Evolutionary conservation across 1,284 basidiomycete genomes (phyloP), one percentile per base, ranked within the genome.

Genomic region (Athelia psychrophila): DNA sequence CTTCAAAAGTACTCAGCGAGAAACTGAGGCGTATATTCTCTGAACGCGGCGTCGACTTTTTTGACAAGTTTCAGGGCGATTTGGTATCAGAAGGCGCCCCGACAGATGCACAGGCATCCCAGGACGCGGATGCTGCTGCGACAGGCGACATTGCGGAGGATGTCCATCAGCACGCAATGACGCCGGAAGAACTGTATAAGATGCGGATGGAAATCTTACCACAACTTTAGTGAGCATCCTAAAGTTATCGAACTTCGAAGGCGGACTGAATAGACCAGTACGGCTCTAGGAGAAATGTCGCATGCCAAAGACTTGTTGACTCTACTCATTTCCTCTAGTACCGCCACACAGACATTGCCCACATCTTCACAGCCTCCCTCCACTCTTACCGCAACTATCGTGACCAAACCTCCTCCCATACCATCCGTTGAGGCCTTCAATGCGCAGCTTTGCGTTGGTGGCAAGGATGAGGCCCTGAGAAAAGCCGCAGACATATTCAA

Each of bases 391-490:
- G 79, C 85, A 6, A 84, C 86, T 2, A 66, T 77, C n/a, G 83
- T 88, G 12, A 76, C 79, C 2, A 86, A 86, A 57, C 82, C 80
- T 16, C 67, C 80, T 20, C 72, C 82, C 2, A 84, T 88, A 27
- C 62, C 76, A 3, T 90, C 89, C 0, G 79, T 91, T 1, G 81
- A 85, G 51, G 79, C 86, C 2, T 91, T 91, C 66, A 82, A 91
- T 65, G 72, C 84, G 0, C 88, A 91, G 57, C 70, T 92, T 4
- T 74, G 77, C 5, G 76, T 89, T 44, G 88, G 89, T 1, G 82
- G 85, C 30, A 92, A 91, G 66, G 90, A 92, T 54, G 83, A 84
- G 60, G 82, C 88, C 0, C 67, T 92, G 33, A 73, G 89, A 54
- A 83, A 85, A 56, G 89, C 90, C 24, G 78, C 85, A 1, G 72